Percentiles rank a stretch among this genome's conserved stretches.
phyloP scores from a whole-genome alignment of 768 basidiomycete genomes.

The Trametes gibbosa region DNA sequence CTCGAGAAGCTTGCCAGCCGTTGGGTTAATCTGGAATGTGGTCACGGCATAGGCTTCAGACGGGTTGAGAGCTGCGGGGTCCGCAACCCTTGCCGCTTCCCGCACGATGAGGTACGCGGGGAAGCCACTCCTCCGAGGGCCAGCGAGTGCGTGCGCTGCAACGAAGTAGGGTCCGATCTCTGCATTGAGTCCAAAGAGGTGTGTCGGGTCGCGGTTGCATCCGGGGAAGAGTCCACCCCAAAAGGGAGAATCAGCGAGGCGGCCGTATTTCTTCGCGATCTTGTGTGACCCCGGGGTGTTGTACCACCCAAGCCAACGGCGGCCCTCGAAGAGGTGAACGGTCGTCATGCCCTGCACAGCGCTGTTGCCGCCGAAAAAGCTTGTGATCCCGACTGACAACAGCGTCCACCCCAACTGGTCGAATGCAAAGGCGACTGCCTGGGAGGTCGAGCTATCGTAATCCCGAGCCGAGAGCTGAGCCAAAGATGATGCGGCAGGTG shows the following conservation, averaged over 20 bases:
- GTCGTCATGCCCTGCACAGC: constrained; percentile 16
- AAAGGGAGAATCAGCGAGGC: constrained; percentile 13
- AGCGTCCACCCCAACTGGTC: constrained; percentile 6
- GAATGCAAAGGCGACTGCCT: not conserved
- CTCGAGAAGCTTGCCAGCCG: constrained; percentile 1
- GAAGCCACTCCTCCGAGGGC: constrained; percentile 4
- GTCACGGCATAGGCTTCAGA: not conserved
- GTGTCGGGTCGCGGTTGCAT: constrained; percentile 8
- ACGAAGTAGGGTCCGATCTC: constrained; percentile 8
- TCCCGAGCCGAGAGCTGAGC: not conserved
- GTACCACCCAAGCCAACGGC: constrained; percentile 18
- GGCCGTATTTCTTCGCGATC: constrained; percentile 19
- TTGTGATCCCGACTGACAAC: constrained; percentile 12
- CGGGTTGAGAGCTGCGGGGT: not conserved
- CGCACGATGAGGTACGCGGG: constrained; percentile 13
- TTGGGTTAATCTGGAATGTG: not conserved
- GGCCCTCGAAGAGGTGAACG: constrained; percentile 12
- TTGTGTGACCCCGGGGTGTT: constrained; percentile 17
- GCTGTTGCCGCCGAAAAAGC: constrained; percentile 18
- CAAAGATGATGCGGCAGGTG: not conserved
- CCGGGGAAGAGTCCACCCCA: constrained; percentile 19
- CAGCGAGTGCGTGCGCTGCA: constrained; percentile 10
- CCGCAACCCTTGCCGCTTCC: not conserved
- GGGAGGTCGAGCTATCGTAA: not conserved
- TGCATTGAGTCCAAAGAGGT: constrained; percentile 17